Percentiles rank a stretch among this genome's conserved stretches.
Evolutionary conservation across 768 basidiomycete species (phyloP).

Genomic region (Termitomyces sp.): DNA sequence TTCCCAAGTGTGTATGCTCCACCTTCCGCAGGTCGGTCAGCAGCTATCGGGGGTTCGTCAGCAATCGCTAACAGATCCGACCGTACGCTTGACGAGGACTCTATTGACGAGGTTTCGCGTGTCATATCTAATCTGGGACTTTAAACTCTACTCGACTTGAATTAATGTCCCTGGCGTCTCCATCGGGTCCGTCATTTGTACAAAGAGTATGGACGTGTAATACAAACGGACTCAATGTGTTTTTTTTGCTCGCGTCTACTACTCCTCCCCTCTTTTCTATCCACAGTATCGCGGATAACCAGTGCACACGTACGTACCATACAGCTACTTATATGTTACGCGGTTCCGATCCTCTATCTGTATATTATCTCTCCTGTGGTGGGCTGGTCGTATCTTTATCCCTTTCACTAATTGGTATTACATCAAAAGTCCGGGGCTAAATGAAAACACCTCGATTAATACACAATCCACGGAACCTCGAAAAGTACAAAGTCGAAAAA

Average conservation of each 20-base stretch:
- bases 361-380: conserved; percentile 49
- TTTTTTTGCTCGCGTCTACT: conserved; percentile 12
- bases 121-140: conserved; percentile 77
- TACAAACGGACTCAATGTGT: conserved; percentile 19
- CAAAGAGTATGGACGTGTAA: conserved; percentile 21
- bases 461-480: conserved; percentile 88
- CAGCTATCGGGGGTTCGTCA: conserved; percentile 40
- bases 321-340: conserved; percentile 26
- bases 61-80: conserved; percentile 42
- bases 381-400: conserved; percentile 63
- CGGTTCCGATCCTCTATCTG: conserved; percentile 43
- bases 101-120: conserved; percentile 69
- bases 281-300: conserved; percentile 20
- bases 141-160: conserved; percentile 29
- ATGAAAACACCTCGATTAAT: conserved; percentile 36
- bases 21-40: conserved; percentile 31
- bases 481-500: conserved; percentile 93
- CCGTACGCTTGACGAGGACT: conserved; percentile 51
- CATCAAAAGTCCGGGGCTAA: conserved; percentile 21
- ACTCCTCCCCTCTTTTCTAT: conserved; percentile 14
- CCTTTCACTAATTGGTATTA: conserved; percentile 52
- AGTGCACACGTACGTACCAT: conserved; percentile 23
- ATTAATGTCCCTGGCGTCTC: conserved; percentile 7
- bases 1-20: conserved; percentile 87
- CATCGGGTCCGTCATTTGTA: conserved; percentile 16